Conservation (phyloP, 306 rosid genomes). For the Citrullus mucosospermus region DNA sequence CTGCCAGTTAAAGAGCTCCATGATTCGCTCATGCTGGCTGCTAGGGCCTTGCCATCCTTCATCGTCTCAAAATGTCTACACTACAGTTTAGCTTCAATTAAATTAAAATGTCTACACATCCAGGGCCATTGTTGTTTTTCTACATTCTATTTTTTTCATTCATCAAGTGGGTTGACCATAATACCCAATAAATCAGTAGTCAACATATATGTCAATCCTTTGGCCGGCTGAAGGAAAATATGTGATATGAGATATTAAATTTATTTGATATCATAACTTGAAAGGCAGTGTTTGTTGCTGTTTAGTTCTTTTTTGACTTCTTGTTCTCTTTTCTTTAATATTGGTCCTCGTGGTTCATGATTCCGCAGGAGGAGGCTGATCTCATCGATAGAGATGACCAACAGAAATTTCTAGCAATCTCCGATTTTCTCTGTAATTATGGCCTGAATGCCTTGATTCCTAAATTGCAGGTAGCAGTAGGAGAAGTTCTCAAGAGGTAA, state of each 20-base stretch:
- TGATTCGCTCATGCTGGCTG: not conserved
- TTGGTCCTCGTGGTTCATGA: not conserved
- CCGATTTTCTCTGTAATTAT: slow-evolving; percentile 58
- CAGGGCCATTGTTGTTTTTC: not conserved
- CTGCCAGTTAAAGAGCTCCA: not conserved
- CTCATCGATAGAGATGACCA: slow-evolving; percentile 58
- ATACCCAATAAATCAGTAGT: not conserved
- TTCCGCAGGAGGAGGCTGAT: slow-evolving; percentile 60
- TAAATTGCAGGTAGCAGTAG: slow-evolving; percentile 53
- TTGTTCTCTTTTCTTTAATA: not conserved
- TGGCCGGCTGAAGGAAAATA: not conserved
- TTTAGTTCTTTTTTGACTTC: not conserved
- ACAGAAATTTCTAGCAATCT: slow-evolving; percentile 69
- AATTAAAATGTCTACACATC: not conserved
- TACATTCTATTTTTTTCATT: not conserved
- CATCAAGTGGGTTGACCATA: not conserved
- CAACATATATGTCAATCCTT: not conserved
- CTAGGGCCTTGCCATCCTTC: not conserved
- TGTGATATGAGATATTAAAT: not conserved
- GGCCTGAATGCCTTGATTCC: slow-evolving; percentile 61
- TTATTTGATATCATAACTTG: not conserved
- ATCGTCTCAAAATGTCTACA: not conserved
- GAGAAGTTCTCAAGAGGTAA: slow-evolving; percentile 78
- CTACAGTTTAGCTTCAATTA: not conserved
- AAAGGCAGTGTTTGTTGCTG: not conserved